These are phyloP conservation scores for Gossypium schwendimanii DNA, from an alignment of 441 rosid species.

Conservation along the genomic window DNA sequence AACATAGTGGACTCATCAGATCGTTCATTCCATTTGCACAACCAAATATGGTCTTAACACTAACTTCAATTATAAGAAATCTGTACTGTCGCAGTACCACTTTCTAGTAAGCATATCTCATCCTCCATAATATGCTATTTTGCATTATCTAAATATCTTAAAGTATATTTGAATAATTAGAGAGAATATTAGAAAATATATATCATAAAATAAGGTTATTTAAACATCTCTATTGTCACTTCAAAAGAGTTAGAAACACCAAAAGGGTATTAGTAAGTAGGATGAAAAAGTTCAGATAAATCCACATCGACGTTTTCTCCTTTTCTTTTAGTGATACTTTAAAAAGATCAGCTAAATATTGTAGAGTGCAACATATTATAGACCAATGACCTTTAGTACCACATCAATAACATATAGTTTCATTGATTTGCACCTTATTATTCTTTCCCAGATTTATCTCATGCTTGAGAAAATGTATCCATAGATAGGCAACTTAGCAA, in stretches of 20 bases:
- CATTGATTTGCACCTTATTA: not conserved
- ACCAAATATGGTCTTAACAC: not conserved
- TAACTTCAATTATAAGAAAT: too few species aligned
- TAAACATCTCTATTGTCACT: too few species aligned
- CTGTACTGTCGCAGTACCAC: not conserved
- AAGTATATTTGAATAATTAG: too few species aligned
- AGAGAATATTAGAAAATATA: not conserved
- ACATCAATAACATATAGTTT: not conserved
- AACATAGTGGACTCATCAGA: too few species aligned
- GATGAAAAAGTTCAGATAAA: not conserved
- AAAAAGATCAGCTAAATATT: not conserved
- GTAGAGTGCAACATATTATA: not conserved
- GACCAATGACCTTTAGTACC: not conserved
- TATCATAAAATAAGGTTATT: too few species aligned
- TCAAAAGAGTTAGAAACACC: too few species aligned
- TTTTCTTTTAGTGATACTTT: not conserved
- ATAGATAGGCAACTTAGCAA: too few species aligned
- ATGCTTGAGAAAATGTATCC: too few species aligned
- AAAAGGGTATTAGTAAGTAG: not conserved
- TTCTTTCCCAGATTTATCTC: not conserved
- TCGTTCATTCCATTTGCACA: not conserved
- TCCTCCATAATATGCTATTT: not conserved
- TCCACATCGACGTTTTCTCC: not conserved
- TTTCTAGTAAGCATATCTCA: not conserved
- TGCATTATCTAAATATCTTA: not conserved